Evolutionary conservation across 306 rosid species (phyloP), one percentile per base, ranked within the genome.

Genomic region (Sophora flavescens): DNA sequence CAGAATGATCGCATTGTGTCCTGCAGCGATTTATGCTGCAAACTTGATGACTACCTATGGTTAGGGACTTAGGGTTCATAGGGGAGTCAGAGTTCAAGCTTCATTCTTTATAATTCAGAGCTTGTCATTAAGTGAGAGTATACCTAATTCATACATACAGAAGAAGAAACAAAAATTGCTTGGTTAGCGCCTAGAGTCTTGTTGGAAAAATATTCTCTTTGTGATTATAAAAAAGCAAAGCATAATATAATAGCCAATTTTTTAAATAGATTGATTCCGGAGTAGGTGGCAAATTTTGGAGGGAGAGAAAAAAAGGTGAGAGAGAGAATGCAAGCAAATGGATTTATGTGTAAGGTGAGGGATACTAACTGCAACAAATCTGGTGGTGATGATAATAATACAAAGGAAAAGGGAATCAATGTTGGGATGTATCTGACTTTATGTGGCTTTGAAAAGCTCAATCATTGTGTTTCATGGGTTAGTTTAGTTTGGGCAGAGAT

Each of bases 381-480:
- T 82, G 80, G 47, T 72, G 78, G 68, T 68, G 89, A 76, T 83
- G 88, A 81, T 60, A 81, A 84, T 75, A 78, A 74, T 78, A 84
- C 88, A 85, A 84, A 84, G 72, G 80, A 82, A 90, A 90, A 92
- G 97, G 90, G 90, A 84, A 90, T 93, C 96, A 75, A 87, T 86
- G 96, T 93, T 89, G 87, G 84, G 85, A 89, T 86, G 87, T 86
- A 83, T 88, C 86, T 86, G 91, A 87, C 93, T 84, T 72, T 81
- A 35, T 84, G 15, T 81, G 86, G 73, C 82, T 76, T 86, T 78
- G 85, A 84, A 81, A 82, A 79, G 73, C 78, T 74, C 82, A 84
- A 74, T 64, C 73, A 78, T 61, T 70, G 73, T 77, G 68, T 70
- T 44, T 83, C 59, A 79, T 72, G 61, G 82, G 47, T 53, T 80